These are phyloP conservation scores for Potentilla sterilis DNA, from an alignment of 306 rosid species.

Conservation along the genomic window DNA sequence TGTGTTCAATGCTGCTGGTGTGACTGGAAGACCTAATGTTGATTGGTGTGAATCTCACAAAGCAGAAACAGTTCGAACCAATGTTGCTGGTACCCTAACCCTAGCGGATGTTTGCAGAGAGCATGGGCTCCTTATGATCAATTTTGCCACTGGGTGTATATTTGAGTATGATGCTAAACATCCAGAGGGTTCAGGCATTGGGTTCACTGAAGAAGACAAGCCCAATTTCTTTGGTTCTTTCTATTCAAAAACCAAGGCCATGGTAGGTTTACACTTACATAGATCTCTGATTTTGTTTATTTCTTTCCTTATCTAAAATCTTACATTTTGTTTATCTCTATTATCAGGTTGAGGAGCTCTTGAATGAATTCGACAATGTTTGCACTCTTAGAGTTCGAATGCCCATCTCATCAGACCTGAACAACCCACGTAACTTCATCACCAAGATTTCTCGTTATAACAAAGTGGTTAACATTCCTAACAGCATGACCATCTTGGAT, in stretches of 20 bases:
- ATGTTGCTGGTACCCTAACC: conserved; percentile 82
- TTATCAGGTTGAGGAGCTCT: conserved; percentile 79
- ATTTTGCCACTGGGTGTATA: conserved; percentile 85
- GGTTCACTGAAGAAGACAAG: conserved; percentile 79
- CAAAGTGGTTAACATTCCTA: conserved; percentile 86
- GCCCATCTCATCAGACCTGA: conserved; percentile 89
- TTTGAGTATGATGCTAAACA: conserved; percentile 80
- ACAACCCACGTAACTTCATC: conserved; percentile 83
- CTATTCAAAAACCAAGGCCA: conserved; percentile 90
- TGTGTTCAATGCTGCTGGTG: conserved; percentile 83
- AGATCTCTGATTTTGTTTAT: neutral
- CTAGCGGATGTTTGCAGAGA: conserved; percentile 86
- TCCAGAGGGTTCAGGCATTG: conserved; percentile 86
- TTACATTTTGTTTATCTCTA: neutral
- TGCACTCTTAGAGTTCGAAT: conserved; percentile 90
- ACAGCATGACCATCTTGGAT: conserved; percentile 88
- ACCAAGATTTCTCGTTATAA: conserved; percentile 82
- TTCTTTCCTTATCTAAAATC: neutral
- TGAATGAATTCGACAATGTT: conserved; percentile 80
- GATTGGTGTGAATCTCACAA: conserved; percentile 89
- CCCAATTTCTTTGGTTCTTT: conserved; percentile 81
- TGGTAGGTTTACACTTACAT: conserved; percentile 45
- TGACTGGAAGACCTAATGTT: conserved; percentile 87
- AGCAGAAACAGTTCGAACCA: conserved; percentile 67
- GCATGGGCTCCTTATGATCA: conserved; percentile 69